These are phyloP conservation scores for Hemisphaericaspora xylofermentans DNA, from an alignment of 1,139 yeast genomes.

Conservation along the genomic window DNA sequence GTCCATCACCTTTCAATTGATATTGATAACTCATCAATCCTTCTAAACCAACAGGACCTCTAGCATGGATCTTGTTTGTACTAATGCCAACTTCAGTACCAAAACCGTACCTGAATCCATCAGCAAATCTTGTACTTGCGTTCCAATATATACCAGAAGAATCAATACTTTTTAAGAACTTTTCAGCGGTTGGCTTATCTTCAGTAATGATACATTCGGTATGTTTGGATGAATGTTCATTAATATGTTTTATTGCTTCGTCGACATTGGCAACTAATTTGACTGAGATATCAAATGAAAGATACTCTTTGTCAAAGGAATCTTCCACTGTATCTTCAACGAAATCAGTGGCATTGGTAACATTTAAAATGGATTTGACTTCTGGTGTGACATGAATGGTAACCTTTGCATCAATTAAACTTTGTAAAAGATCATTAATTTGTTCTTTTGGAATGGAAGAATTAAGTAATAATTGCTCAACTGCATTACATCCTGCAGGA, in stretches of 20 bases:
- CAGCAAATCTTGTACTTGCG: constrained; percentile 95
- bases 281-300: constrained; percentile 80
- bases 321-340: constrained; percentile 42
- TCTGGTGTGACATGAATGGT: constrained; percentile 66
- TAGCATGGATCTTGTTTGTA: constrained; percentile 93
- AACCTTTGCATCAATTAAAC: constrained; percentile 64
- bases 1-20: constrained; percentile 88
- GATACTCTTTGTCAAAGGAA: constrained; percentile 81
- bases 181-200: constrained; percentile 63
- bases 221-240: constrained; percentile 90
- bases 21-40: constrained; percentile 96
- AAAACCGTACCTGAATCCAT: constrained; percentile 96
- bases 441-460: constrained; percentile 42
- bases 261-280: constrained; percentile 56
- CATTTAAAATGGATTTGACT: constrained; percentile 29
- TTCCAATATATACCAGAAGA: constrained; percentile 99
- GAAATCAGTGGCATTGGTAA: constrained; percentile 15
- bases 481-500: constrained; percentile 98
- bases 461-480: constrained; percentile 78
- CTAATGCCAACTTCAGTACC: constrained; percentile 99
- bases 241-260: constrained; percentile 81
- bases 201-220: constrained; percentile 91
- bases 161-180: constrained; percentile 81
- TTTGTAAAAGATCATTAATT: constrained; percentile 43
- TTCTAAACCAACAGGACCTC: constrained; percentile 98